A percentile compares a stretch with the other conserved stretches of the same genome.
These are phyloP conservation scores for Diaporthe caulivora DNA, from an alignment of 2,329 filamentous ascomycete species.

Conservation along the genomic window DNA sequence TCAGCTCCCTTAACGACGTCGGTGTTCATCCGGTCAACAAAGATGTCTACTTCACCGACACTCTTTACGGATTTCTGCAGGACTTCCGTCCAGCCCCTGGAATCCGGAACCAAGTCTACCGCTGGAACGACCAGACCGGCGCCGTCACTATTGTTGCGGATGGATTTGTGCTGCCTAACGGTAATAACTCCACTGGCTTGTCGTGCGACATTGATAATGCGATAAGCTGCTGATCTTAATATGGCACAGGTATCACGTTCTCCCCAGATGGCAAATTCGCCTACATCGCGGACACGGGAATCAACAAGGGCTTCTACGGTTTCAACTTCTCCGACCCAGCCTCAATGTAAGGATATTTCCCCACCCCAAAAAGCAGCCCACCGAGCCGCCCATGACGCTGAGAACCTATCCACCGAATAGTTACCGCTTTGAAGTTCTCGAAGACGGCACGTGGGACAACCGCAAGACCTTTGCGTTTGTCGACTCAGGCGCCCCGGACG, in stretches of 20 bases:
- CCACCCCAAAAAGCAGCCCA: too few species aligned
- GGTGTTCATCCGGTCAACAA: slow-evolving; percentile 64
- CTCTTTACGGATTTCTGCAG: slow-evolving; percentile 70
- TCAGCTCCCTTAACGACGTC: slow-evolving; percentile 72
- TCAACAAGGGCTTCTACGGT: slow-evolving; percentile 58
- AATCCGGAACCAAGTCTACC: slow-evolving; percentile 70
- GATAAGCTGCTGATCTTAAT: not conserved
- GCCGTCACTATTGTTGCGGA: slow-evolving; percentile 69
- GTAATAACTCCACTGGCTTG: slow-evolving; percentile 42
- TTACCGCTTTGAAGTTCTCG: slow-evolving; percentile 56
- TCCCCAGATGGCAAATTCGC: slow-evolving; percentile 61
- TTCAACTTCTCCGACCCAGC: slow-evolving; percentile 55
- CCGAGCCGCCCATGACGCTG: not conserved
- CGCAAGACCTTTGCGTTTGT: slow-evolving; percentile 66
- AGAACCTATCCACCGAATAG: slow-evolving; percentile 42
- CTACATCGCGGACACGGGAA: slow-evolving; percentile 69
- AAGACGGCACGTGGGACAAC: slow-evolving; percentile 58
- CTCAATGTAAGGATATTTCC: slow-evolving; percentile 57
- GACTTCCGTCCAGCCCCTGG: slow-evolving; percentile 66
- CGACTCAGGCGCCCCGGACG: slow-evolving; percentile 67
- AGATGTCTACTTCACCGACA: slow-evolving; percentile 76
- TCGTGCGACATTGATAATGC: too few species aligned
- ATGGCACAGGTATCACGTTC: slow-evolving; percentile 60
- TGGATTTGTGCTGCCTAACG: slow-evolving; percentile 68
- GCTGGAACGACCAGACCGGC: slow-evolving; percentile 62